Evolutionary conservation across 2,329 filamentous ascomycete species (phyloP).

Genomic region (Lachnellula subtilissima): DNA sequence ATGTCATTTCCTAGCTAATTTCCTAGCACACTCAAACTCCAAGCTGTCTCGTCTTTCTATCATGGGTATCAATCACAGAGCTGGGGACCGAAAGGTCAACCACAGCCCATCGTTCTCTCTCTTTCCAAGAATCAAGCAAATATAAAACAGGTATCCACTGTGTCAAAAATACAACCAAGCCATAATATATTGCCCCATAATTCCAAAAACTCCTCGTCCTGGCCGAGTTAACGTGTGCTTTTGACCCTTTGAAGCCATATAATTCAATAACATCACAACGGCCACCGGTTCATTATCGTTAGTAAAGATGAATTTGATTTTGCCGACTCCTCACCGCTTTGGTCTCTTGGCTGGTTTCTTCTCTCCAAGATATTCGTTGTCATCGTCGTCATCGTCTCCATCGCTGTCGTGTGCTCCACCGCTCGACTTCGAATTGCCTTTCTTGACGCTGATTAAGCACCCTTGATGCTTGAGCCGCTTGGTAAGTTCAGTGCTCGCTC

Average conservation of each 20-base stretch:
- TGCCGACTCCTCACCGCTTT: slow-evolving; percentile 7
- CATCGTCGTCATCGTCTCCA: slow-evolving; percentile 23
- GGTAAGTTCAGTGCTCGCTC: slow-evolving; percentile 68
- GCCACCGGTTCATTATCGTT: slow-evolving; percentile 1
- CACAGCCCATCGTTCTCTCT: background rate
- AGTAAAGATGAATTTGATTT: background rate
- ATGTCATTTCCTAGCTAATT: background rate
- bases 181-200: background rate
- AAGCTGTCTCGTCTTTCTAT: background rate
- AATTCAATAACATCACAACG: background rate
- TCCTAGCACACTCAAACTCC: background rate
- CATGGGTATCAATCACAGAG: background rate
- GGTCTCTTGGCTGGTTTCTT: slow-evolving; percentile 11
- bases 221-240: background rate
- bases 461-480: slow-evolving; percentile 73
- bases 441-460: slow-evolving; percentile 80
- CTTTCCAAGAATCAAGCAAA: no score
- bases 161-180: background rate
- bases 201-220: background rate
- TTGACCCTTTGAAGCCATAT: background rate
- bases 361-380: slow-evolving; percentile 16
- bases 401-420: slow-evolving; percentile 33
- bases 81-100: background rate
- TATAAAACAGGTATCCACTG: no score
- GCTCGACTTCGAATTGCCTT: slow-evolving; percentile 64